Conservation (phyloP, 2,329 filamentous ascomycete genomes). For the Xylaria hypoxylon region DNA sequence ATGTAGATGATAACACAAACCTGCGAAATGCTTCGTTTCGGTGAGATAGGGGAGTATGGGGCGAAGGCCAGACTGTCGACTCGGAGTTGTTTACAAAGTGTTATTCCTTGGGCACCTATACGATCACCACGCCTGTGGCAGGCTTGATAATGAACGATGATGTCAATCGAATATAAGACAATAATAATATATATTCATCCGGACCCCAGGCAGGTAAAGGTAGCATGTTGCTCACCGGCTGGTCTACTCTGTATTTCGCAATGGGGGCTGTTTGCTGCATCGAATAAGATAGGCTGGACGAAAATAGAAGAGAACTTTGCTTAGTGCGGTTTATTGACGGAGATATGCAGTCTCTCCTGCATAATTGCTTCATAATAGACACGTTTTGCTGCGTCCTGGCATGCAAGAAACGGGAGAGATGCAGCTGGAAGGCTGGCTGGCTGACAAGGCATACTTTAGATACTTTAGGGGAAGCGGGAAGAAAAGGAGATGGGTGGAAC, state of each 20-base stretch:
- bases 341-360: conserved; percentile 18
- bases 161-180: background rate
- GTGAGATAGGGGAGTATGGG: too few relatives aligned
- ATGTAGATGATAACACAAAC: too few relatives aligned
- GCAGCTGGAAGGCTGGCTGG: conserved; percentile 16
- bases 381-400: conserved; percentile 13
- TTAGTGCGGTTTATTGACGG: conserved; percentile 9
- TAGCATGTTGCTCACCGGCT: background rate
- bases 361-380: conserved; percentile 4
- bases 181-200: background rate
- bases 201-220: background rate
- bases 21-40: too few relatives aligned
- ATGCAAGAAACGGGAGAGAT: conserved; percentile 14
- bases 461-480: background rate
- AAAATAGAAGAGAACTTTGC: conserved; percentile 12
- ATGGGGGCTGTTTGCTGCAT: background rate
- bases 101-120: too few relatives aligned
- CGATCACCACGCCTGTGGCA: too few relatives aligned
- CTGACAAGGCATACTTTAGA: conserved; percentile 8
- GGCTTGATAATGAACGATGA: too few relatives aligned
- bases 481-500: background rate
- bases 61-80: too few relatives aligned
- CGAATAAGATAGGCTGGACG: background rate
- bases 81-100: too few relatives aligned
- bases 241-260: conserved; percentile 3